Conservation (phyloP, 1,139 yeast species). For the Sugiyamaella japonica region DNA sequence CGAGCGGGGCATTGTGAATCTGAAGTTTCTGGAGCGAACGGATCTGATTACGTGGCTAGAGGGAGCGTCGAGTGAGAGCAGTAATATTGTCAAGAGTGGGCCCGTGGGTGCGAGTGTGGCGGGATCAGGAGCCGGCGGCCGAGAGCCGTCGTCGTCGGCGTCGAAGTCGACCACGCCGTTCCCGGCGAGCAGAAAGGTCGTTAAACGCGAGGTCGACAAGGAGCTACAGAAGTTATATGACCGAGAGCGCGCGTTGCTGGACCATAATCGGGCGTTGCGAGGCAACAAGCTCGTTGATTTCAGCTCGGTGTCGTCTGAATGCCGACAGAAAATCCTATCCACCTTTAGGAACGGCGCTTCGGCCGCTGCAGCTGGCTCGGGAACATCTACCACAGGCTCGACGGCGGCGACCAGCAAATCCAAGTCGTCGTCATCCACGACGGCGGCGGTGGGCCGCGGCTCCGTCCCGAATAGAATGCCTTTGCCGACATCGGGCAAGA, state of each 20-base stretch:
- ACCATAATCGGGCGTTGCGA: constrained; percentile 78
- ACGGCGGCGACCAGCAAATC: background rate
- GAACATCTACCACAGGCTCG: too few species aligned
- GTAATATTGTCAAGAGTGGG: constrained; percentile 29
- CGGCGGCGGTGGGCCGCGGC: background rate
- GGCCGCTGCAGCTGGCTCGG: background rate
- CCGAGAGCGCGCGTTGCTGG: constrained; percentile 66
- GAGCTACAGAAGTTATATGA: constrained; percentile 53
- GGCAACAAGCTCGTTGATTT: constrained; percentile 73
- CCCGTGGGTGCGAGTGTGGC: background rate
- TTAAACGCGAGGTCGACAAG: constrained; percentile 49
- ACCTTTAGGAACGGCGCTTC: constrained; percentile 20
- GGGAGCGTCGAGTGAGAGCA: constrained; percentile 50
- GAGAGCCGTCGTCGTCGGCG: background rate
- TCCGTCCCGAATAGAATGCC: constrained; percentile 14
- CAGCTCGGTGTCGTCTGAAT: constrained; percentile 67
- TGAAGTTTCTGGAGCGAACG: constrained; percentile 82
- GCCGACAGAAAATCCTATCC: constrained; percentile 59
- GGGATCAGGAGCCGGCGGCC: background rate
- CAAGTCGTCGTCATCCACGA: background rate
- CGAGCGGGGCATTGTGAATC: constrained; percentile 61
- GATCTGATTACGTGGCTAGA: constrained; percentile 80
- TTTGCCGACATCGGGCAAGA: constrained; percentile 18
- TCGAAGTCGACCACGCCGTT: background rate
- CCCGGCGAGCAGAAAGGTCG: constrained; percentile 18